A percentile compares a stretch with the other conserved stretches of the same genome.
Conservation (phyloP, 768 basidiomycete species). For the Hypholoma fasciculare region DNA sequence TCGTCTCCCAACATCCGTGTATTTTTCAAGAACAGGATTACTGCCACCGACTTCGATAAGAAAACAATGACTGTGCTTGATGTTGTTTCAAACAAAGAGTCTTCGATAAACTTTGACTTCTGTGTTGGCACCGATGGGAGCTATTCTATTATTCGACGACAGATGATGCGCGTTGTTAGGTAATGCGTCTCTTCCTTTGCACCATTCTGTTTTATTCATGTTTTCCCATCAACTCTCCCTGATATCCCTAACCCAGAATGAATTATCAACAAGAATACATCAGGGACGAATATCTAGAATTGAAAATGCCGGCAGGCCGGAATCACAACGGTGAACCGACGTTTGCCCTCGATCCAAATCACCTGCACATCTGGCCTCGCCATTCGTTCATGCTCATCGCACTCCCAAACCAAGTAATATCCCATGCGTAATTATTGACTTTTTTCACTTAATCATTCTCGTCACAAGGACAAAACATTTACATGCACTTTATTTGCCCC, state of each 20-base stretch:
- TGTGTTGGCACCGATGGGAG: slow-evolving; percentile 94
- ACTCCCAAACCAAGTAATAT: slow-evolving; percentile 88
- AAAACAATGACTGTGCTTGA: slow-evolving; percentile 57
- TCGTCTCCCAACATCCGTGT: slow-evolving; percentile 60
- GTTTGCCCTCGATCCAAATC: slow-evolving; percentile 89
- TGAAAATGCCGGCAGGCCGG: slow-evolving; percentile 87
- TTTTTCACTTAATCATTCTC: slow-evolving; percentile 29
- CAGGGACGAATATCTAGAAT: slow-evolving; percentile 93
- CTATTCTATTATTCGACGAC: slow-evolving; percentile 86
- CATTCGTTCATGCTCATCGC: slow-evolving; percentile 99
- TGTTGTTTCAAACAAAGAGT: slow-evolving; percentile 38
- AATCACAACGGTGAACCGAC: slow-evolving; percentile 58
- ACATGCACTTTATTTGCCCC: slow-evolving; percentile 97
- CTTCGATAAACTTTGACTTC: slow-evolving; percentile 64
- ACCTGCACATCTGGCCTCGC: slow-evolving; percentile 99
- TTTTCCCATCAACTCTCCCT: slow-evolving; percentile 32
- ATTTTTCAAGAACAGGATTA: slow-evolving; percentile 82
- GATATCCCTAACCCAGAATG: slow-evolving; percentile 60
- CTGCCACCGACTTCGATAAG: slow-evolving; percentile 72
- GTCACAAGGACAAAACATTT: slow-evolving; percentile 87
- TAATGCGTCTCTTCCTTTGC: slow-evolving; percentile 39
- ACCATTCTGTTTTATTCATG: slow-evolving; percentile 18
- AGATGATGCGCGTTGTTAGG: slow-evolving; percentile 96
- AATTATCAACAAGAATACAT: slow-evolving; percentile 95
- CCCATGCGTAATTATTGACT: slow-evolving; percentile 23